Conservation (phyloP, 2,329 filamentous ascomycete species). For the Aspergillus persii region DNA sequence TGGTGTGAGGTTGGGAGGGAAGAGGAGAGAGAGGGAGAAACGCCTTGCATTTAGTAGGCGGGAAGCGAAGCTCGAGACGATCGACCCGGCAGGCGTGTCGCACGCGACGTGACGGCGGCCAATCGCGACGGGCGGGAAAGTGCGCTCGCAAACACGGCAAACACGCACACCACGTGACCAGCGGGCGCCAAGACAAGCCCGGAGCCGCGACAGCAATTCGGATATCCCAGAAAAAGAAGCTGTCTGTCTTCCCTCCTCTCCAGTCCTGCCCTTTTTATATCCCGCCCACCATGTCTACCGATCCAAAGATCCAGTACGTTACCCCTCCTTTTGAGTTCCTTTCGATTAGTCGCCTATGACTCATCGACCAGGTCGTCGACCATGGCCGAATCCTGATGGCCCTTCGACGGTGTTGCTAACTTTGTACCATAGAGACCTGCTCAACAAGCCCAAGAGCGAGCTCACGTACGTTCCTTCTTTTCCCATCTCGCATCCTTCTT, state of each 20-base stretch:
- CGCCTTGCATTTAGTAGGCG: constrained; percentile 30
- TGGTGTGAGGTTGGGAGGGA: constrained; percentile 20
- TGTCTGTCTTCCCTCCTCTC: neutral
- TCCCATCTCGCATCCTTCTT: neutral
- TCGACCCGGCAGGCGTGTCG: constrained; percentile 30
- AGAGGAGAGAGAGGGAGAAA: constrained; percentile 21
- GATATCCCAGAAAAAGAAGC: too few species aligned
- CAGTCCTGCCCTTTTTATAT: constrained; percentile 10
- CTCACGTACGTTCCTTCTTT: constrained; percentile 68
- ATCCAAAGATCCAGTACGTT: constrained; percentile 70
- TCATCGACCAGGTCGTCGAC: constrained; percentile 19
- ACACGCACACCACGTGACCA: constrained; percentile 27
- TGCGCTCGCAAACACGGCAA: constrained; percentile 26
- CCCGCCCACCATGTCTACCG: constrained; percentile 54
- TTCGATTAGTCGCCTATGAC: constrained; percentile 12
- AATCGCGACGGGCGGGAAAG: constrained; percentile 29
- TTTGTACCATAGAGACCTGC: constrained; percentile 66
- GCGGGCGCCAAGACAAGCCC: constrained; percentile 12
- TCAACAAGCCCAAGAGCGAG: constrained; percentile 83
- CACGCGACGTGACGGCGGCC: constrained; percentile 41
- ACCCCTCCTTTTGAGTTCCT: constrained; percentile 15
- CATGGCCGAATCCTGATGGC: constrained; percentile 2
- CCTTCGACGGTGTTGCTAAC: constrained; percentile 22
- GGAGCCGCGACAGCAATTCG: neutral
- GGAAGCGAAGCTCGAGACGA: constrained; percentile 28